Percentiles rank a stretch among this genome's conserved stretches.
These are phyloP conservation scores for Diaporthe helianthi DNA, from an alignment of 2,329 filamentous ascomycete species.

Conservation along the genomic window DNA sequence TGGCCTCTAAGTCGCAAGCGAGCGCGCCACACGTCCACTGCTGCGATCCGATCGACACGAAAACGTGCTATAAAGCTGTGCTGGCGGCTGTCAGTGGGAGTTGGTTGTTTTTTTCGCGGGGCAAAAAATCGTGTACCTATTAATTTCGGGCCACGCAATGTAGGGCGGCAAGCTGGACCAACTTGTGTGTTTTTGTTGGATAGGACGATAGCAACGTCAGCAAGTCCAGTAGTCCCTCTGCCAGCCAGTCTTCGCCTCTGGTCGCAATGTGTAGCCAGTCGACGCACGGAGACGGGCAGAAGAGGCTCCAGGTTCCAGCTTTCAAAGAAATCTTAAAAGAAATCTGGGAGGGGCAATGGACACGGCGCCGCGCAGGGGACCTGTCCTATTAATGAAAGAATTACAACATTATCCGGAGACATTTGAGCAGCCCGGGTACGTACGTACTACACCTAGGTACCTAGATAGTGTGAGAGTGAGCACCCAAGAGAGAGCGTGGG, in stretches of 20 bases:
- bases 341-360: neutral
- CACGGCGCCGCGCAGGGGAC: neutral
- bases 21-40: neutral
- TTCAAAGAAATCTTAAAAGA: neutral
- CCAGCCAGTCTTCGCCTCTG: neutral
- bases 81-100: neutral
- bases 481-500: neutral
- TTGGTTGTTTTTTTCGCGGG: too few relatives aligned
- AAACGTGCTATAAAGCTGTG: neutral
- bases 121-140: neutral
- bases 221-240: constrained; percentile 6
- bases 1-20: neutral
- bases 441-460: too few relatives aligned
- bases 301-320: neutral
- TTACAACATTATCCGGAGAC: neutral
- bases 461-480: constrained; percentile 16
- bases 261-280: constrained; percentile 12
- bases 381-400: constrained; percentile 12
- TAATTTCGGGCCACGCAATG: neutral
- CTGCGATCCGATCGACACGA: neutral
- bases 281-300: constrained; percentile 3
- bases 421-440: constrained; percentile 1
- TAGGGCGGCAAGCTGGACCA: neutral
- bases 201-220: neutral
- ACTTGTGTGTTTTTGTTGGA: neutral